A percentile compares a stretch with the other conserved stretches of the same genome.
phyloP scores from a whole-genome alignment of 192 early-diverging fungal species.

The Gaertneriomyces semiglobifer region DNA sequence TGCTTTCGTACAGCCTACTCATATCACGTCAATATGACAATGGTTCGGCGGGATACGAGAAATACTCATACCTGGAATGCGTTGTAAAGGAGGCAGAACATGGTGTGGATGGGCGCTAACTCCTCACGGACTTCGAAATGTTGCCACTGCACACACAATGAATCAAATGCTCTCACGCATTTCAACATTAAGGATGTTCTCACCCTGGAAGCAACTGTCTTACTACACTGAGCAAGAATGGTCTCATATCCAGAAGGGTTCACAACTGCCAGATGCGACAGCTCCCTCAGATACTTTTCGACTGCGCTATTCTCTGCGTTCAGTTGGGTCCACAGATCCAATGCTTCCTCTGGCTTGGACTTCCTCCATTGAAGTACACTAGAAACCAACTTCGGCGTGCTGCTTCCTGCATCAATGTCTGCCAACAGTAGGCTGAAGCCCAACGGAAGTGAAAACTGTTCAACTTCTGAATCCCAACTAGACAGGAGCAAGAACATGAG shows the following conservation, averaged over 20 bases:
- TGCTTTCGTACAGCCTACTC: constrained; percentile 55
- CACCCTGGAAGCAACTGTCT: constrained; percentile 17
- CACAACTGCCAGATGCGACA: constrained; percentile 27
- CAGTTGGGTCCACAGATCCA: constrained; percentile 57
- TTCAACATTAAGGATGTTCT: background rate
- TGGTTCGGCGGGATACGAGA: background rate
- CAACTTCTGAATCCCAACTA: constrained; percentile 62
- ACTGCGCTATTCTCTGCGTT: constrained; percentile 59
- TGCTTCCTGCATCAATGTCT: constrained; percentile 90
- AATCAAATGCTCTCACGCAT: background rate
- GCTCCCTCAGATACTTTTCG: constrained; percentile 50
- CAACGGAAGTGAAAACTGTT: constrained; percentile 66
- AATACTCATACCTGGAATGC: constrained; percentile 38
- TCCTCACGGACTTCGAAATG: background rate
- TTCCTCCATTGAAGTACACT: constrained; percentile 84
- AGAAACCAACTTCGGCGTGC: constrained; percentile 88
- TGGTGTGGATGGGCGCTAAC: background rate
- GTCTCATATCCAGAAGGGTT: constrained; percentile 42
- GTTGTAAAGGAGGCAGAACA: constrained; percentile 34
- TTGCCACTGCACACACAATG: background rate
- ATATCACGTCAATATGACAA: background rate
- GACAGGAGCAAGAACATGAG: background rate
- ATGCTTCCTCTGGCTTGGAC: constrained; percentile 52
- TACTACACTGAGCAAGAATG: constrained; percentile 48
- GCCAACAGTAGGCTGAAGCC: constrained; percentile 75